Evolutionary conservation across 495 filamentous ascomycete genomes (phyloP), one percentile per base, ranked within the genome.

Genomic region (Aspergillus avenaceus): DNA sequence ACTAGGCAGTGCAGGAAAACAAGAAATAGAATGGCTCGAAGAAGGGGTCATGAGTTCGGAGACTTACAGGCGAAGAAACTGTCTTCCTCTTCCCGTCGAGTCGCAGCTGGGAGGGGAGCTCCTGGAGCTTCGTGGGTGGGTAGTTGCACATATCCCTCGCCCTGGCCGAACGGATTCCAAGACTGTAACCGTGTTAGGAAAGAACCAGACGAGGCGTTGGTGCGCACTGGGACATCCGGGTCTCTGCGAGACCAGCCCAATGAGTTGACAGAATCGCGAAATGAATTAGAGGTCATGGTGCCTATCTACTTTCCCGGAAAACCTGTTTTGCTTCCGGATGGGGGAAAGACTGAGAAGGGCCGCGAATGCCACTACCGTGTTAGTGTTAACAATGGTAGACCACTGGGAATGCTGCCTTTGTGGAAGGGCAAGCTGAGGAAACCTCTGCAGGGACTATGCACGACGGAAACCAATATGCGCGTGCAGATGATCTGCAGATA

Each of bases 61-160:
- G 51, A 95, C 93, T 92, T 83, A 98, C 93, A 76, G 52, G 87
- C 88, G 80, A 98, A 91, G 82, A 87, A 97, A 42, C 83, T 87
- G 67, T 96, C 93, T 56, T 98, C 93, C 71, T 97, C 93, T 55
- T 96, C 90, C 49, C 91, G 80, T 56, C 93, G 81, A 62, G 57
- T 90, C 47, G 89, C 77, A 47, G 92, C 91, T 31, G 92, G 92
- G 22, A 96, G 73, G 29, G 90, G 90, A 51, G 92, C 90, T 36
- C 91, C 93, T 26, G 90, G 81, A 45, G 72, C 79, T 66, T 96
- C 90, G 68, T 86, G 61, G 52, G 88, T 95, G 41, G 93, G 93
- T 29, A 98, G 82, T 72, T 88, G 83, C 53, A 97, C 84, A 84
- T 95, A 95, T 58, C 93, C 93, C 29, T 68, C 63, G 60, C 85